Conservation (phyloP, 306 rosid genomes). For the Rosa lucieae region DNA sequence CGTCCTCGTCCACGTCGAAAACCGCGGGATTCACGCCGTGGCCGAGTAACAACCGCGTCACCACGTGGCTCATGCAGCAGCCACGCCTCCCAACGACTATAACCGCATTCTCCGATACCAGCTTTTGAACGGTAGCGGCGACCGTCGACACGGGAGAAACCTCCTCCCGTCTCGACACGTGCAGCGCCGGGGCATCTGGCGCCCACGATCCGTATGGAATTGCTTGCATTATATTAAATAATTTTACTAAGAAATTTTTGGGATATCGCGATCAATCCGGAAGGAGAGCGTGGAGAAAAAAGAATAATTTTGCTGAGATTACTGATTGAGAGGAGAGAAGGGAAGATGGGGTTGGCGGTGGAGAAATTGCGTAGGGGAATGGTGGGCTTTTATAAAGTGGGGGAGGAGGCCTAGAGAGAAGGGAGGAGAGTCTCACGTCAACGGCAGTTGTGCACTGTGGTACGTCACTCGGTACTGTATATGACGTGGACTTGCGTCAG, state of each 20-base stretch:
- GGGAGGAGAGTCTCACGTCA: slow-evolving; percentile 55
- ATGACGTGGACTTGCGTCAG: slow-evolving; percentile 48
- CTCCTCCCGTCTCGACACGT: background rate
- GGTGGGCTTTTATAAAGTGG: slow-evolving; percentile 9
- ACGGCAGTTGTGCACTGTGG: slow-evolving; percentile 49
- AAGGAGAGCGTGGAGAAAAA: too few species aligned
- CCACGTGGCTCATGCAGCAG: slow-evolving; percentile 91
- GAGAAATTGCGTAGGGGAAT: background rate
- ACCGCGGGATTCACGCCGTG: slow-evolving; percentile 83
- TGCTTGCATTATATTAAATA: slow-evolving; percentile 55
- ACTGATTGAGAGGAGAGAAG: background rate
- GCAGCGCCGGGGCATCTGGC: slow-evolving; percentile 9
- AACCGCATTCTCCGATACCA: slow-evolving; percentile 71
- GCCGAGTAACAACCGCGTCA: slow-evolving; percentile 64
- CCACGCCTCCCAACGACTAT: slow-evolving; percentile 67
- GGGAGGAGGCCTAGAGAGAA: slow-evolving; percentile 14
- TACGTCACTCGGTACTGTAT: slow-evolving; percentile 51
- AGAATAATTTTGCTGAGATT: too few species aligned
- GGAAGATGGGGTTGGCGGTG: slow-evolving; percentile 1
- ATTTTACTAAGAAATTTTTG: too few species aligned
- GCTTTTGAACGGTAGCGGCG: slow-evolving; percentile 12
- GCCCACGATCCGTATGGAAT: slow-evolving; percentile 58
- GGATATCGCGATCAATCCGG: too few species aligned
- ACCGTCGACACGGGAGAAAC: background rate
- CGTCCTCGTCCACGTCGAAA: slow-evolving; percentile 57